Base-by-base conservation (phyloP, 805 yeast species). In the Saccharomycopsis guyanensis region DNA sequence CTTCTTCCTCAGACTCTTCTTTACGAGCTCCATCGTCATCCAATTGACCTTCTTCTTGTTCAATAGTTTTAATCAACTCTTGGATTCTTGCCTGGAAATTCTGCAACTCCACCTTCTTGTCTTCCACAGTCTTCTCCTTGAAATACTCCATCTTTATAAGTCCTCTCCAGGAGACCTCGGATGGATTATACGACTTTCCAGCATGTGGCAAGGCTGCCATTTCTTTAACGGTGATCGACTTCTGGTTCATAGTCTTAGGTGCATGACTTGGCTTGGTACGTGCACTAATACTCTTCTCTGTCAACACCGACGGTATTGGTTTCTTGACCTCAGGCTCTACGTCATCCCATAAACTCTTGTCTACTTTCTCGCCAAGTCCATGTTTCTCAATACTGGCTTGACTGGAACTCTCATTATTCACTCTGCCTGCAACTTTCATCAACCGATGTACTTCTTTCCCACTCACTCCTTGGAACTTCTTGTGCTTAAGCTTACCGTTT, bases 101-200 rank as follows among this genome's bases (percentile, higher is more conserved):
- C 56, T 75, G 77, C 47, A 85, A 68, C 45, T 72, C 71, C 45
- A 74, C 63, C 57, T 83, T 73, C 56, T 77, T 72, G 49, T 78
- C 76, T 56, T 86, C 96, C 46, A 71, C 74, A 42, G 75, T 70
- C 57, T 78, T 76, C 57, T 87, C 95, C 45, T 70, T 68, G 43
- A 61, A 71, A 55, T 72, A 81, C 63, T 88, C 97, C 45, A 70
- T 67, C 44, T 75, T 68, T 43, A 93, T 75, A 55, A 89, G 71
- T 16, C 63, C 64, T 56, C 78, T 78, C 98, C 98, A 93, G 23
- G 84, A 77, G 46, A 81, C 83, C 53, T 80, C 69, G 10, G 91
- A 73, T 22, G 98, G 98, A 60, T 93, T 93, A 60, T 87, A 93
- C 2, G 97, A 89, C 61, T 83, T 85, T 46, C 97, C 97, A 1